phyloP scores from a whole-genome alignment of 2,329 filamentous ascomycete species.

The Colletotrichum salicis region DNA sequence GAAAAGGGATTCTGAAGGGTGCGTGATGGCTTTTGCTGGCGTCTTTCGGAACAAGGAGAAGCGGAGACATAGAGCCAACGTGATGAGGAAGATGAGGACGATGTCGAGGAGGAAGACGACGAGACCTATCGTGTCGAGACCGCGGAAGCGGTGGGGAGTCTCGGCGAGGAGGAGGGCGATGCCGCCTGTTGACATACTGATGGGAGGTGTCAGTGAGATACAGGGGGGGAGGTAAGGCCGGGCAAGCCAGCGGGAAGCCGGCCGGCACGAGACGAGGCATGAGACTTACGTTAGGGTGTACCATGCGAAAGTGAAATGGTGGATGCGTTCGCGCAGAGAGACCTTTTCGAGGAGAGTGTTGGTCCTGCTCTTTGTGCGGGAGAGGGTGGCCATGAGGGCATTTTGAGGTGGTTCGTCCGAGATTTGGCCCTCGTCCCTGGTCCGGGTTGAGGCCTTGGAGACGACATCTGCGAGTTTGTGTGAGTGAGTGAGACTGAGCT shows the following conservation, averaged over 20 bases:
- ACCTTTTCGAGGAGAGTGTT: slow-evolving; percentile 31
- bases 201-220: neutral
- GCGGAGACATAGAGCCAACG: slow-evolving; percentile 56
- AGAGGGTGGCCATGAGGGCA: slow-evolving; percentile 24
- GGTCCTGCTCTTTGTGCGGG: slow-evolving; percentile 28
- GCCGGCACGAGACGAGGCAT: neutral
- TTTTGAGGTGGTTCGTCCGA: slow-evolving; percentile 17
- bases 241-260: neutral
- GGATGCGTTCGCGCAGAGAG: slow-evolving; percentile 40
- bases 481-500: neutral
- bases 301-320: slow-evolving; percentile 64
- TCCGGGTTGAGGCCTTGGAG: slow-evolving; percentile 9
- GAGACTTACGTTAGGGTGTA: slow-evolving; percentile 56
- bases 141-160: slow-evolving; percentile 64
- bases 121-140: slow-evolving; percentile 63
- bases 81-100: slow-evolving; percentile 62
- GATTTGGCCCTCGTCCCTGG: neutral
- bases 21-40: slow-evolving; percentile 54
- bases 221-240: neutral
- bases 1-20: slow-evolving; percentile 68
- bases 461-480: neutral
- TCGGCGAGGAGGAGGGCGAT: slow-evolving; percentile 63
- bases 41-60: slow-evolving; percentile 59
- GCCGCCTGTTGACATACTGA: slow-evolving; percentile 49
- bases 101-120: slow-evolving; percentile 68